phyloP scores from a whole-genome alignment of 257 asterid species.

The Echium plantagineum region DNA sequence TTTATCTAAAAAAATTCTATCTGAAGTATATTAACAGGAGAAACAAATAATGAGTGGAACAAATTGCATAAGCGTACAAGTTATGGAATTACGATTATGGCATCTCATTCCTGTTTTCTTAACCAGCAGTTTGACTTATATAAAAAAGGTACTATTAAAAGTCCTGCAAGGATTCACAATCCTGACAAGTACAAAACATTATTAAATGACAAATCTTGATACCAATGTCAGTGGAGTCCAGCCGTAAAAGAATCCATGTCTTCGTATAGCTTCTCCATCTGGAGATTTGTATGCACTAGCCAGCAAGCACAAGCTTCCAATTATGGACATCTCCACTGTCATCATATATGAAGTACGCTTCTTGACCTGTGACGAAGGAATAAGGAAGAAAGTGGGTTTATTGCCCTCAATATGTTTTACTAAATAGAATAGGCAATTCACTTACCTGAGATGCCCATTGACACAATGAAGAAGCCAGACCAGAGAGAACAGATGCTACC shows the following conservation, averaged over 20 bases:
- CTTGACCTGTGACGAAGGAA: constrained; percentile 49
- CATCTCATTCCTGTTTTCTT: no score
- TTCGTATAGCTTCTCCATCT: constrained; percentile 68
- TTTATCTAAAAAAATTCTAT: no score
- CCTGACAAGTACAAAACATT: background rate
- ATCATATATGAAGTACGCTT: constrained; percentile 80
- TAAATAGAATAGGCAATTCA: constrained; percentile 11
- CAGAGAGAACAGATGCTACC: constrained; percentile 91
- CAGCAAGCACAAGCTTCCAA: constrained; percentile 86
- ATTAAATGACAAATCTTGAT: constrained; percentile 16
- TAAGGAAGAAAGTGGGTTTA: background rate
- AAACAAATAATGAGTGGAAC: no score
- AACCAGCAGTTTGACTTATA: no score
- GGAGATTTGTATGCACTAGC: constrained; percentile 85
- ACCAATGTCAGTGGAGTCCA: constrained; percentile 88
- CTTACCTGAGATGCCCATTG: constrained; percentile 98
- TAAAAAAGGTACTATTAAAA: no score
- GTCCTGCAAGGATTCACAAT: background rate
- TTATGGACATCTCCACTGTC: constrained; percentile 94
- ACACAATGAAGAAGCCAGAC: constrained; percentile 93
- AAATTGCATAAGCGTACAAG: no score
- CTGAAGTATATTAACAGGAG: no score
- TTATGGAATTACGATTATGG: no score
- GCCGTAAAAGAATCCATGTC: constrained; percentile 75
- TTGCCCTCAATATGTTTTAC: constrained; percentile 4